Conservation (phyloP, 805 yeast species). For the Starmerella floris region DNA sequence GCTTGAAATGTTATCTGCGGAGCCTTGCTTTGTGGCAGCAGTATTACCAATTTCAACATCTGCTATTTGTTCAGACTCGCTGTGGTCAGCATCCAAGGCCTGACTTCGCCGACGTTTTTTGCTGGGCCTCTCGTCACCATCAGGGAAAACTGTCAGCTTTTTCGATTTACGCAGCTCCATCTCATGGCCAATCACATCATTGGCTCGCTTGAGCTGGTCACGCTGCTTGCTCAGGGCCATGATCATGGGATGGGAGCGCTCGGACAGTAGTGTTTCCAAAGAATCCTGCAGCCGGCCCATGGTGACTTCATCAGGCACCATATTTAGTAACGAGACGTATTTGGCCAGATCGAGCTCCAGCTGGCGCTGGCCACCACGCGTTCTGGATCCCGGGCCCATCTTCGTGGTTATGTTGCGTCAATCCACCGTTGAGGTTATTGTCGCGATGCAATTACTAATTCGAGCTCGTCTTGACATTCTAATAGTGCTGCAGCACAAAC, state of each 20-base stretch:
- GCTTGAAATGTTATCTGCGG: too few relatives aligned
- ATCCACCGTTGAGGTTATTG: not conserved
- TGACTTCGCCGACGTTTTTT: not conserved
- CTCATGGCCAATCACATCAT: slow-evolving; percentile 18
- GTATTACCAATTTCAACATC: too few relatives aligned
- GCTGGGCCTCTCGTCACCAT: not conserved
- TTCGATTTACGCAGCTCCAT: slow-evolving; percentile 4
- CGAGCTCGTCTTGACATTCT: not conserved
- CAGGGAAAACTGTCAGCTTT: not conserved
- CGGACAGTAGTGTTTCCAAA: slow-evolving; percentile 18
- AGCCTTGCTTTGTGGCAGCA: too few relatives aligned
- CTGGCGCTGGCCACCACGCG: slow-evolving; percentile 9
- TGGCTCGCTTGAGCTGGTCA: slow-evolving; percentile 18
- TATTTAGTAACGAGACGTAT: slow-evolving; percentile 3
- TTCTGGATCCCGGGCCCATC: not conserved
- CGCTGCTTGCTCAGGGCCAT: slow-evolving; percentile 18
- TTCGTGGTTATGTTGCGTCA: not conserved
- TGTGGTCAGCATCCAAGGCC: too few relatives aligned
- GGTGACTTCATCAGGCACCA: slow-evolving; percentile 17
- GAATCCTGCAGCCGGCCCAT: slow-evolving; percentile 17
- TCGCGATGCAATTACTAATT: not conserved
- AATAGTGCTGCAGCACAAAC: too few relatives aligned
- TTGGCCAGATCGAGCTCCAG: slow-evolving; percentile 11
- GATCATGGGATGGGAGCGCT: slow-evolving; percentile 18
- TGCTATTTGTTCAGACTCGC: too few relatives aligned